Conservation (phyloP, 768 basidiomycete genomes). For the Rhizopogon roseolus region DNA sequence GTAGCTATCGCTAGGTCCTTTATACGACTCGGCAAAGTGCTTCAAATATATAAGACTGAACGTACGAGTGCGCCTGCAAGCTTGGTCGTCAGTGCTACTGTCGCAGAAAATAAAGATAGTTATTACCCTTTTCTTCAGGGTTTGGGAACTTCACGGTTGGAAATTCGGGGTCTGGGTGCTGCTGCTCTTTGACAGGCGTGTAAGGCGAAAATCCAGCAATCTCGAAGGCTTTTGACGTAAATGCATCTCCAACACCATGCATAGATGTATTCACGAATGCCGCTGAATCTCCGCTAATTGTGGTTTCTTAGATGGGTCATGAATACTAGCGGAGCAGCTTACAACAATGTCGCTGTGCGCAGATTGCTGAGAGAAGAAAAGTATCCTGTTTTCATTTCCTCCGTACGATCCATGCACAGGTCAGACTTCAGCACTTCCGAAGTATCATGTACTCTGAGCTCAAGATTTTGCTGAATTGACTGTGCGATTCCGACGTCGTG, state of each 20-base stretch:
- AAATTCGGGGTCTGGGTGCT: constrained; percentile 77
- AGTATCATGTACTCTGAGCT: constrained; percentile 43
- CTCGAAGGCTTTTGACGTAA: constrained; percentile 53
- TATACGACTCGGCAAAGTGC: background rate
- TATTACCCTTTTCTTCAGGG: constrained; percentile 80
- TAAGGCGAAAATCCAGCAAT: constrained; percentile 55
- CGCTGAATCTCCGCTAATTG: constrained; percentile 16
- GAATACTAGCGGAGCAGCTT: background rate
- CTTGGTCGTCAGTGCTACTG: constrained; percentile 1
- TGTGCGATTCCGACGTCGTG: constrained; percentile 76
- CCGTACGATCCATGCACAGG: constrained; percentile 52
- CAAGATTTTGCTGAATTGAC: constrained; percentile 57
- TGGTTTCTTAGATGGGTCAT: constrained; percentile 9
- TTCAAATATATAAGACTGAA: constrained; percentile 2
- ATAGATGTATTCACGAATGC: constrained; percentile 85
- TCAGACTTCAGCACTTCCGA: constrained; percentile 32
- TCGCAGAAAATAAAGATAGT: constrained; percentile 4
- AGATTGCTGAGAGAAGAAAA: constrained; percentile 34
- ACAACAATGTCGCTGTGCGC: background rate
- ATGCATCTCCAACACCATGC: constrained; percentile 82
- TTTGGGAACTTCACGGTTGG: constrained; percentile 84
- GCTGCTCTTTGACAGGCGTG: constrained; percentile 61
- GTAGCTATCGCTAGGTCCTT: constrained; percentile 70
- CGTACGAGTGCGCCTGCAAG: constrained; percentile 44
- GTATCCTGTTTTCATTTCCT: constrained; percentile 56